Evolutionary conservation across 305 asterid genomes (phyloP), one percentile per base, ranked within the genome.

Genomic region (Stenogyne calaminthoides): DNA sequence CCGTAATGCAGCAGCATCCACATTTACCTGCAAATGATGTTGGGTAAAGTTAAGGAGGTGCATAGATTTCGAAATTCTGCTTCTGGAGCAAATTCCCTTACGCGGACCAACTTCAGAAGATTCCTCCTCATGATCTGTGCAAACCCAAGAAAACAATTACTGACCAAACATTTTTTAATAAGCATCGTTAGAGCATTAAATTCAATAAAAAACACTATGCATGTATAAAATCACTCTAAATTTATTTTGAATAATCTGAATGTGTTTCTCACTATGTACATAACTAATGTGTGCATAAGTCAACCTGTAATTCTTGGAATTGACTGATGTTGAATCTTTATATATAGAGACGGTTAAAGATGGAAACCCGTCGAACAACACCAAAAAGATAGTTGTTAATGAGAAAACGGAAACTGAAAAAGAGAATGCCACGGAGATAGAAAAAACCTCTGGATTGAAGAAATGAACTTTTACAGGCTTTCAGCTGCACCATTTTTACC

Each of bases 21-120:
- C 51, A 25, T 71, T 80, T 76, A 94, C 99, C 99, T 91, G 99
- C 99, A 95, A 78, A 90, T 86, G 78, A 92, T 92, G 67, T 95
- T 90, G 44, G 99, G 98, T 68, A 95, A 81, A 55, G 77, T 85
- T 75, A 90, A 82, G 72, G 95, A 81, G 74, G 78, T 46, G 39
- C 83, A 78, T 25, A 57, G 79, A 70, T 78, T 77, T 6, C 70
- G 83, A 80, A 95, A 88, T 82, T 88, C 95, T 44, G 99, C 98
- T 88, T 95, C 98, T 2, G 97, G 96, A 77, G 97, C 97, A 57
- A 92, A 95, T 85, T 95, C 99, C 82, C 95, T 85, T 60, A 92
- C 82, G 36, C 91, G 95, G 49, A 92, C 90, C 82, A 79, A 80
- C 79, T 89, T 95, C 78, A 95, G 74, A 74, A 95, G 95, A 84